These are phyloP conservation scores for Pugionium dolabratum DNA, from an alignment of 345 rosid species.

Conservation along the genomic window DNA sequence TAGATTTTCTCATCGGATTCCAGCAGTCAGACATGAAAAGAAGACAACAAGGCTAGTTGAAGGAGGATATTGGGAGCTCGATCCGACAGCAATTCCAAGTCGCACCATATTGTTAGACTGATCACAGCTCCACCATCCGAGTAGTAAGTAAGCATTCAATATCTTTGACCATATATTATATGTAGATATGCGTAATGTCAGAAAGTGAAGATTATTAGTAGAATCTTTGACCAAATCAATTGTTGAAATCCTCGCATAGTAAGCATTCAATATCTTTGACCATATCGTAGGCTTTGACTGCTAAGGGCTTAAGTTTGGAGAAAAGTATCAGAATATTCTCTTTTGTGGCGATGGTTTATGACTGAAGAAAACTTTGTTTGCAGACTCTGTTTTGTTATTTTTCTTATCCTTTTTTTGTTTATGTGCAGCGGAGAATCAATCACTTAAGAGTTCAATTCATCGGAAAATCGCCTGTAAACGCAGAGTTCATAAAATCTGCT, in stretches of 20 bases:
- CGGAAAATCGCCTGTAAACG: not conserved
- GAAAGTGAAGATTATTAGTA: not conserved
- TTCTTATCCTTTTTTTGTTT: not conserved
- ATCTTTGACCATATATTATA: constrained; percentile 10
- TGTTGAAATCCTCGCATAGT: too few relatives aligned
- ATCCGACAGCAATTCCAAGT: constrained; percentile 49
- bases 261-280: too few relatives aligned
- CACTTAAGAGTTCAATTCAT: not conserved
- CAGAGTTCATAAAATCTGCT: not conserved
- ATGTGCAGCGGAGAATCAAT: constrained; percentile 1
- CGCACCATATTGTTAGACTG: constrained; percentile 28
- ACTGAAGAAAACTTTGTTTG: constrained; percentile 7
- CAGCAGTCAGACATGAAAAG: constrained; percentile 41
- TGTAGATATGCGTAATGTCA: constrained; percentile 19
- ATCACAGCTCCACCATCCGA: not conserved
- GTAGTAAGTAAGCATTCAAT: not conserved
- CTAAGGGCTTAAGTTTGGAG: too few relatives aligned
- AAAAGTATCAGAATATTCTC: not conserved
- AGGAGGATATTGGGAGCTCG: constrained; percentile 51
- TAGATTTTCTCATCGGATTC: constrained; percentile 63
- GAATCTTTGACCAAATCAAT: too few relatives aligned
- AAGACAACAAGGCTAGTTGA: constrained; percentile 27
- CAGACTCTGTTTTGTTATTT: not conserved
- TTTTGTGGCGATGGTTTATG: not conserved
- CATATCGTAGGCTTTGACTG: too few relatives aligned